Evolutionary conservation across 768 basidiomycete genomes (phyloP).

Genomic region (Podaxis sp.): DNA sequence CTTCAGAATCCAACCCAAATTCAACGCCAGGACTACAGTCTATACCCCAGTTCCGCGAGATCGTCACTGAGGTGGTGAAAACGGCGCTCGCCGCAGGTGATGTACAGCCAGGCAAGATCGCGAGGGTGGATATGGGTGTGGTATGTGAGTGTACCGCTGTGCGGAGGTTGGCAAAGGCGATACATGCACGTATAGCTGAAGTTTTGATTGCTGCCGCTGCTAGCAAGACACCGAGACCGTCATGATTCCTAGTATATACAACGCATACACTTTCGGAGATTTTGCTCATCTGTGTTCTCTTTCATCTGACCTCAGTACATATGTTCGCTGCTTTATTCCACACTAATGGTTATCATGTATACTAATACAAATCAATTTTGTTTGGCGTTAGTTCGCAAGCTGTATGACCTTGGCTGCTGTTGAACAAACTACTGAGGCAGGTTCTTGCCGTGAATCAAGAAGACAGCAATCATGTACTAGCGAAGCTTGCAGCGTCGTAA

Average conservation of each 20-base stretch:
- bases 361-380: slow-evolving; percentile 5
- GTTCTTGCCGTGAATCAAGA: too few species aligned
- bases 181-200: slow-evolving; percentile 48
- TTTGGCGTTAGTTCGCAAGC: too few species aligned
- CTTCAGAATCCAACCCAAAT: slow-evolving; percentile 5
- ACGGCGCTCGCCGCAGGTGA: slow-evolving; percentile 33
- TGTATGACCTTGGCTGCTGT: too few species aligned
- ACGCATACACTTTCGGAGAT: not conserved
- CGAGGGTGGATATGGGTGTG: slow-evolving; percentile 60
- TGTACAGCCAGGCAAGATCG: slow-evolving; percentile 41
- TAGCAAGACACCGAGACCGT: not conserved
- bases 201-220: slow-evolving; percentile 1
- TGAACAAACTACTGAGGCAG: too few species aligned
- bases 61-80: slow-evolving; percentile 51
- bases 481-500: too few species aligned
- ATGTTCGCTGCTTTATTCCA: slow-evolving; percentile 1
- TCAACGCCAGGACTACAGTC: slow-evolving; percentile 45
- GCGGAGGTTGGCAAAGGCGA: slow-evolving; percentile 42
- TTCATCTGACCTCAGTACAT: not conserved
- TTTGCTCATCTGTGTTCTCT: not conserved
- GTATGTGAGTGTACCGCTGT: slow-evolving; percentile 56
- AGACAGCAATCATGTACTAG: too few species aligned
- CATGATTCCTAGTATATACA: not conserved
- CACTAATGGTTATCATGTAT: slow-evolving; percentile 16
- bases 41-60: slow-evolving; percentile 57